phyloP scores from a whole-genome alignment of 305 asterid genomes.

The Solanum hybrid region DNA sequence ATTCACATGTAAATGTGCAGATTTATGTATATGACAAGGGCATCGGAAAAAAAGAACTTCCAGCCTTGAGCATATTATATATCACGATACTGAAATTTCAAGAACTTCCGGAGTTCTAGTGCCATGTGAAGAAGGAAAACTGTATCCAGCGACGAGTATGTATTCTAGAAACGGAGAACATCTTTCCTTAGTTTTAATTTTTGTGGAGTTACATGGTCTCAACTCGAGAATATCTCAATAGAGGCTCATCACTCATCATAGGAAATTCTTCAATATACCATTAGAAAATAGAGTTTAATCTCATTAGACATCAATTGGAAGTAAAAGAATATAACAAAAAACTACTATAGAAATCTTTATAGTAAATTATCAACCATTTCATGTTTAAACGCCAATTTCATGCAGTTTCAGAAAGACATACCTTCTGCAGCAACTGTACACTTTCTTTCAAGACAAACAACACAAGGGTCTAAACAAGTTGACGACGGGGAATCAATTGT shows the following conservation, averaged over 20 bases:
- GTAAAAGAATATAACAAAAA: background rate
- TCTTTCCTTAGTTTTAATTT: background rate
- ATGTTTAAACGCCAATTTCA: background rate
- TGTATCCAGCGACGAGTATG: background rate
- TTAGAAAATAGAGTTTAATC: background rate
- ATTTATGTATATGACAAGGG: background rate
- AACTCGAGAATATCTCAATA: background rate
- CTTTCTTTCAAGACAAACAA: conserved; percentile 79
- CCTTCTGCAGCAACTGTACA: conserved; percentile 92
- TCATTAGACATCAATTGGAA: background rate
- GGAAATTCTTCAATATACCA: background rate
- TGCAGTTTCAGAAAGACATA: conserved; percentile 13
- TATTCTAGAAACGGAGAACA: background rate
- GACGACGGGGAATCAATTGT: conserved; percentile 26
- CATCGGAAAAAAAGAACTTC: background rate
- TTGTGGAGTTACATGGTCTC: background rate
- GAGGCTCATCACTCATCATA: background rate
- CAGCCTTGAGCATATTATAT: background rate
- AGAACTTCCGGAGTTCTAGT: background rate
- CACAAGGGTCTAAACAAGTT: conserved; percentile 72
- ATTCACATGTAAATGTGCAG: background rate
- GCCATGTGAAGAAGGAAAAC: background rate
- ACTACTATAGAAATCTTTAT: background rate
- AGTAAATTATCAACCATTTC: background rate
- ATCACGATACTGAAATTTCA: background rate